Evolutionary conservation across 2,329 filamentous ascomycete genomes (phyloP).

Genomic region (Colletotrichum graminicola): DNA sequence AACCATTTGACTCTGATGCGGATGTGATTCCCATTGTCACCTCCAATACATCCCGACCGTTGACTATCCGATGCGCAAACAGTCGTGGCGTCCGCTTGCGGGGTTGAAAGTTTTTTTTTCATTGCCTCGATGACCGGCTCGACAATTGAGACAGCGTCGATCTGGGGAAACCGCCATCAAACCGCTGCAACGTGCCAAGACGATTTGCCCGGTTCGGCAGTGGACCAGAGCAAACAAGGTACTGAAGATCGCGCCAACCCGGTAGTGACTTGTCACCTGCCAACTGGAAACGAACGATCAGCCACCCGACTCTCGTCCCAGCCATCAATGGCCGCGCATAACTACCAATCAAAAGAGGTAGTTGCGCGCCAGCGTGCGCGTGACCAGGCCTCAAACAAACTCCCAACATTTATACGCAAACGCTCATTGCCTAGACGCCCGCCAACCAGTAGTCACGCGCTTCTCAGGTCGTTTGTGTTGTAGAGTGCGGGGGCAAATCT

Average conservation of each 20-base stretch:
- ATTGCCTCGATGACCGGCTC: constrained; percentile 4
- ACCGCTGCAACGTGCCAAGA: constrained; percentile 7
- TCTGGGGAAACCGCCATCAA: constrained; percentile 29
- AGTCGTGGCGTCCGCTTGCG: constrained; percentile 1
- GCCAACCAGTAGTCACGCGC: not conserved
- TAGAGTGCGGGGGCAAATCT: not conserved
- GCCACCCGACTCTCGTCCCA: constrained; percentile 24
- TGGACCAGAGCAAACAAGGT: constrained; percentile 7
- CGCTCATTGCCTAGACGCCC: not conserved
- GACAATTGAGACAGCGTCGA: constrained; percentile 22
- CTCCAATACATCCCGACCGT: not conserved
- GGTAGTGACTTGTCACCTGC: constrained; percentile 27
- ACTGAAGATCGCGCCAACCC: constrained; percentile 25
- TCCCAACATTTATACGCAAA: not conserved
- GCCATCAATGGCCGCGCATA: constrained; percentile 10
- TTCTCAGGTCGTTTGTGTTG: not conserved
- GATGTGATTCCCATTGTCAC: not conserved
- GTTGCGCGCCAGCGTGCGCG: not conserved
- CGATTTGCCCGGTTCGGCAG: not conserved
- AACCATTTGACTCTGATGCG: not conserved
- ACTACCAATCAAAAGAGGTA: not conserved
- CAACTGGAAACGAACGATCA: constrained; percentile 33
- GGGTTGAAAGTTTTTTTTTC: constrained; percentile 11
- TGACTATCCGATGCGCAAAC: constrained; percentile 1
- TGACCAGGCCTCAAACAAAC: not conserved